A percentile compares a stretch with the other conserved stretches of the same genome.
Evolutionary conservation across 768 basidiomycete species (phyloP).

Genomic region (Lactarius psammicola): DNA sequence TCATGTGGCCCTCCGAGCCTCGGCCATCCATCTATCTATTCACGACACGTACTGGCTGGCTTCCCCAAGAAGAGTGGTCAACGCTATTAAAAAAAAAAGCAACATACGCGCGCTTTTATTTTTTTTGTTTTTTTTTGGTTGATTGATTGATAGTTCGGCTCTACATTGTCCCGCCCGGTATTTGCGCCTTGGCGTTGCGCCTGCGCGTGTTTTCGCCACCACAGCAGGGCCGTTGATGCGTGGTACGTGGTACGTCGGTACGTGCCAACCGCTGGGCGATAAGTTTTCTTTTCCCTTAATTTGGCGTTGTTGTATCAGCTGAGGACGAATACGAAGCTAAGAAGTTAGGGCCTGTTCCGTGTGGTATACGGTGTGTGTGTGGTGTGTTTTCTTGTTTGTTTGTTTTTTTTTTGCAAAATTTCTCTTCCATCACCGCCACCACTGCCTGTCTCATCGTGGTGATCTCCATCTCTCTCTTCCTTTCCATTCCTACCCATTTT

Average conservation of each 20-base stretch:
- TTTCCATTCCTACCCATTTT: neutral
- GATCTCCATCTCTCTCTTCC: neutral
- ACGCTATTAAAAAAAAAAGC: neutral
- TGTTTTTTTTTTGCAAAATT: neutral
- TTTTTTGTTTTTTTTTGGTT: neutral
- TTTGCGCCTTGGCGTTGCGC: neutral
- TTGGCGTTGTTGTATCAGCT: neutral
- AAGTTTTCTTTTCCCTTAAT: neutral
- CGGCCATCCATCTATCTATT: neutral
- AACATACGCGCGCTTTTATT: neutral
- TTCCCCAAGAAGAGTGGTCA: neutral
- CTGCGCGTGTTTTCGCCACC: neutral
- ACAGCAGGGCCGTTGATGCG: constrained; percentile 22
- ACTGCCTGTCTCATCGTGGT: constrained; percentile 21
- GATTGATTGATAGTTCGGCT: neutral
- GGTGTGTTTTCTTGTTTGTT: neutral
- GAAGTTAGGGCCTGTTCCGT: constrained; percentile 6
- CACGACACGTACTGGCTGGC: neutral
- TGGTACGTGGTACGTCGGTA: neutral
- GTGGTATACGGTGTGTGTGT: too few relatives aligned
- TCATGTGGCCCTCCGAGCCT: neutral
- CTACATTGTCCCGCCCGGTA: neutral
- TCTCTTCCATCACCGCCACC: constrained; percentile 20
- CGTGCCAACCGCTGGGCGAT: neutral
- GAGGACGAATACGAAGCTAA: neutral